These are phyloP conservation scores for Miscanthus sacchariflorus DNA, from an alignment of 202 grass and related monocot species.

Conservation along the genomic window DNA sequence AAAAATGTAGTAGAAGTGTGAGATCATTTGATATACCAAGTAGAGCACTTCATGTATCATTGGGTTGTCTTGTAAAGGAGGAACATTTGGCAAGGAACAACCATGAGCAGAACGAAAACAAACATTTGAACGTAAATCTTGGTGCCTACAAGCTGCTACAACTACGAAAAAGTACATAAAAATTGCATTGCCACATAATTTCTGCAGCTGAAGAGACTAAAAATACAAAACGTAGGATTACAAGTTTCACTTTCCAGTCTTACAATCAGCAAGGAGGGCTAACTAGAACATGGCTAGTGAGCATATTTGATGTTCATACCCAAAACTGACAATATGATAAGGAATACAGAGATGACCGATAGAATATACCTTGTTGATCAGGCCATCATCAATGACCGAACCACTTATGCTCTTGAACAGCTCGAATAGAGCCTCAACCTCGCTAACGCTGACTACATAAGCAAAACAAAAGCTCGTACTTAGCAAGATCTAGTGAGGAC, in stretches of 20 bases:
- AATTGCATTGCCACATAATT: background rate
- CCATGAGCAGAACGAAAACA: background rate
- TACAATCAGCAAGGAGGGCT: background rate
- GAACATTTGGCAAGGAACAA: background rate
- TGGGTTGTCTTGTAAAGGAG: background rate
- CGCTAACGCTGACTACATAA: slow-evolving; percentile 81
- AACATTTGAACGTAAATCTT: background rate
- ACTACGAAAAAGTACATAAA: background rate
- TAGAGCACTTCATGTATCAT: background rate
- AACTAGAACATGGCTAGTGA: background rate
- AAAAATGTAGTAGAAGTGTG: background rate
- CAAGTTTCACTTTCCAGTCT: slow-evolving; percentile 22
- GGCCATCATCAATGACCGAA: slow-evolving; percentile 86
- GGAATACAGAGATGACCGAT: background rate
- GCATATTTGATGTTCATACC: background rate
- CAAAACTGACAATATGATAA: background rate
- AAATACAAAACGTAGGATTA: background rate
- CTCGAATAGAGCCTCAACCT: slow-evolving; percentile 96
- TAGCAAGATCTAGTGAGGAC: slow-evolving; percentile 21
- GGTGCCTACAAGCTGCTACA: slow-evolving; percentile 1
- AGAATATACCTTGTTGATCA: slow-evolving; percentile 89
- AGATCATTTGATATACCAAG: slow-evolving; percentile 1
- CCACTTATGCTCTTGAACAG: slow-evolving; percentile 98
- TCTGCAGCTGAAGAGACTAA: background rate
- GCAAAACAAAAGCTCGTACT: slow-evolving; percentile 34